Evolutionary conservation across 2,329 filamentous ascomycete species (phyloP).

Genomic region (Simplicillium aogashimaense): DNA sequence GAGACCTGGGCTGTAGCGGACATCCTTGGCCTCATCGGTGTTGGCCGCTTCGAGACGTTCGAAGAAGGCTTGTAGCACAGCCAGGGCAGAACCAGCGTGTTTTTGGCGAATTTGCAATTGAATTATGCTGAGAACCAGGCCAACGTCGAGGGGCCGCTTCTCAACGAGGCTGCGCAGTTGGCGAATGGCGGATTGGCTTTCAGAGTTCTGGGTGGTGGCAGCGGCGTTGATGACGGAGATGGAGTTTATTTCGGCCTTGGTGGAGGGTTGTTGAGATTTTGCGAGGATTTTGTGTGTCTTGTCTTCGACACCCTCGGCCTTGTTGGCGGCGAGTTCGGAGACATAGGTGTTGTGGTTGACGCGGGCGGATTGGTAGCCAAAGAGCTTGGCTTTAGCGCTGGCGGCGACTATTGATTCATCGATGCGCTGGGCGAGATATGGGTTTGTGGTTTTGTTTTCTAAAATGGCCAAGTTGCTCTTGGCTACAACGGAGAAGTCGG

Average conservation of each 20-base stretch:
- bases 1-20: conserved; percentile 75
- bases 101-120: conserved; percentile 69
- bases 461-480: conserved; percentile 50
- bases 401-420: conserved; percentile 43
- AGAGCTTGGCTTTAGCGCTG: conserved; percentile 53
- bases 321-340: conserved; percentile 56
- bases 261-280: conserved; percentile 16
- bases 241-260: conserved; percentile 22
- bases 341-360: conserved; percentile 52
- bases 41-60: conserved; percentile 56
- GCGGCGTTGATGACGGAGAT: conserved; percentile 55
- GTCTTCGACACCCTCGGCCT: conserved; percentile 50
- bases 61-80: conserved; percentile 68
- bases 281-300: conserved; percentile 33
- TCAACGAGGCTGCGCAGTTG: conserved; percentile 60
- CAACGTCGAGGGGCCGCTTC: conserved; percentile 68
- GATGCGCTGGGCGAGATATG: conserved; percentile 56
- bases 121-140: conserved; percentile 67
- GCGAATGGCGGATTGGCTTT: conserved; percentile 58
- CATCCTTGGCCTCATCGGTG: conserved; percentile 48
- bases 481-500: conserved; percentile 55
- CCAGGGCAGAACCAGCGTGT: conserved; percentile 63
- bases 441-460: conserved; percentile 40
- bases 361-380: conserved; percentile 55
- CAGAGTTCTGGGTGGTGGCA: conserved; percentile 53